Percentiles rank a stretch among this genome's conserved stretches.
Conservation (phyloP, 1,284 basidiomycete species). For the Ceratorhiza oryzae-sativae region DNA sequence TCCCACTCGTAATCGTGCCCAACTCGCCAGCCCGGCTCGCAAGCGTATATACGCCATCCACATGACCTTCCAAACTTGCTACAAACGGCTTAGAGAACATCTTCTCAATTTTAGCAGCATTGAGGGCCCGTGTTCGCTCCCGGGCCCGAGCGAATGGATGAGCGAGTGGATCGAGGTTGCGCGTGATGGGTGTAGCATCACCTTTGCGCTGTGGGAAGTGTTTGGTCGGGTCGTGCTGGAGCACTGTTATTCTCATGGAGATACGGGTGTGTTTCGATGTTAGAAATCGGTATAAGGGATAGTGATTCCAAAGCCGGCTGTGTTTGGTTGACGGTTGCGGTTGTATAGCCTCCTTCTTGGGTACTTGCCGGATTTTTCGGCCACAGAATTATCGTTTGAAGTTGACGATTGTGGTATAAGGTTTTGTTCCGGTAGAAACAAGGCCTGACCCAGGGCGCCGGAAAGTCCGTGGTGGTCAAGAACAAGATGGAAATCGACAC, state of each 20-base stretch:
- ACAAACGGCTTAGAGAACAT: constrained; percentile 98
- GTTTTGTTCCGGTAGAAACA: too few species aligned
- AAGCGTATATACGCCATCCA: constrained; percentile 93
- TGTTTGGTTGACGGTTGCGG: too few species aligned
- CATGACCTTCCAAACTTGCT: constrained; percentile 88
- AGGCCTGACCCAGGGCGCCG: too few species aligned
- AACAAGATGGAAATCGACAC: too few species aligned
- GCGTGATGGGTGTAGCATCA: constrained; percentile 84
- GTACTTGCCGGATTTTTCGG: too few species aligned
- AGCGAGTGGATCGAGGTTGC: constrained; percentile 92
- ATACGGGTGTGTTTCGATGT: too few species aligned
- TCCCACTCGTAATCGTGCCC: constrained; percentile 87
- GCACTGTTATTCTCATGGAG: constrained; percentile 78
- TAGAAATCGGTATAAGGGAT: too few species aligned
- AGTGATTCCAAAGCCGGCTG: too few species aligned
- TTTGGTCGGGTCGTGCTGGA: constrained; percentile 81
- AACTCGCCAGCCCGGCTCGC: constrained; percentile 80
- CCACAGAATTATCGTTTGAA: too few species aligned
- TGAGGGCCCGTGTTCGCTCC: constrained; percentile 93
- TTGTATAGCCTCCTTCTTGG: too few species aligned
- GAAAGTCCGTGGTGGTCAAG: too few species aligned
- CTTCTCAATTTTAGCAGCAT: constrained; percentile 94
- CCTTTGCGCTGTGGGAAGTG: constrained; percentile 69
- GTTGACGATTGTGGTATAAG: too few species aligned
- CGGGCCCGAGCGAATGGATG: constrained; percentile 94